Percentiles rank a stretch among this genome's conserved stretches.
phyloP scores from a whole-genome alignment of 1,284 basidiomycete species.

The Xerocomus cyaneibrunnescens region DNA sequence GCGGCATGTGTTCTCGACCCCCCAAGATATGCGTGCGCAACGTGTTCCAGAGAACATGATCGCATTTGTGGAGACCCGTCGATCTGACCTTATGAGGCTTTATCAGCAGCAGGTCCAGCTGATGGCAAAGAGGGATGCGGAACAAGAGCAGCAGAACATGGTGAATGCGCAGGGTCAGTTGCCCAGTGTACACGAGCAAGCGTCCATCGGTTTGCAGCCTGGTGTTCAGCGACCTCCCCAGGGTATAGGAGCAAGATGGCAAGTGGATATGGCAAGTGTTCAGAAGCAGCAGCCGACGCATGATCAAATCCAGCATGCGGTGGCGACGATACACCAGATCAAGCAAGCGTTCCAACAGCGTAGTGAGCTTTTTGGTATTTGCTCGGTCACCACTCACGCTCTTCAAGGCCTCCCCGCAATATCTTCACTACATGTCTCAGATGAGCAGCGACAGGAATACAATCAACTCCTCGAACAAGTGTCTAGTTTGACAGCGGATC shows the following conservation, averaged over 20 bases:
- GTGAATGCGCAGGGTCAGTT: constrained; percentile 16
- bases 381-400: constrained; percentile 15
- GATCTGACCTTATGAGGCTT: constrained; percentile 36
- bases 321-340: constrained; percentile 32
- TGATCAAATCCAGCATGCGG: constrained; percentile 35
- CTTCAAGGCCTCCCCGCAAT: constrained; percentile 28
- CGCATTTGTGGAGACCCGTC: constrained; percentile 54
- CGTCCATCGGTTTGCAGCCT: constrained; percentile 17
- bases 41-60: constrained; percentile 54
- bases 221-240: constrained; percentile 22
- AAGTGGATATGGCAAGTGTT: too few species aligned
- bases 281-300: constrained; percentile 24
- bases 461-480: constrained; percentile 49
- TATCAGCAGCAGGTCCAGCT: constrained; percentile 27
- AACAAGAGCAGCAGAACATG: constrained; percentile 28
- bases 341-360: constrained; percentile 35
- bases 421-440: constrained; percentile 41
- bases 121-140: constrained; percentile 26
- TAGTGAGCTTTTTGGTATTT: constrained; percentile 30
- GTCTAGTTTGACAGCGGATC: constrained; percentile 42
- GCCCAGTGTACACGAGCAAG: constrained; percentile 26
- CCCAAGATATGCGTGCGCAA: constrained; percentile 51
- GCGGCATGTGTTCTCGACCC: constrained; percentile 44
- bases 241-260: constrained; percentile 22
- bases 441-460: constrained; percentile 53